Base-by-base conservation (phyloP, 257 asterid genomes). In the Mentha longifolia region DNA sequence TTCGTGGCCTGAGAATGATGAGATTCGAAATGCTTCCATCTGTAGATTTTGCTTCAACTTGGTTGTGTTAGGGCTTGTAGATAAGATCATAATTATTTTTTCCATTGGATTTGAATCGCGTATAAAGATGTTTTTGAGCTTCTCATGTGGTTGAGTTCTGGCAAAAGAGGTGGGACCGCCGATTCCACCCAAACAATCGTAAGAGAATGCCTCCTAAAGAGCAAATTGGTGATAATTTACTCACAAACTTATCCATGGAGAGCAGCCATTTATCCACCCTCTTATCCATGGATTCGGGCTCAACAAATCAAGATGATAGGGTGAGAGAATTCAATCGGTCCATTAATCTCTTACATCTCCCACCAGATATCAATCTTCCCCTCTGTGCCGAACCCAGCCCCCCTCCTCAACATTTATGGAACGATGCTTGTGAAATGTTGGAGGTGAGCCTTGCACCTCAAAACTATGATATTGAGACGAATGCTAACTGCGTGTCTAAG, bases 351-450 rank as follows among this genome's bases (percentile, higher is more conserved):
- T 60, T 74, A 20, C 64, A 47, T n/a, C 79, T 67, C 17, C 79
- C 79, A 14, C 79, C 79, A 0, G 79, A 74, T 60, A 75, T 75
- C 49, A 75, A 75, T 41, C 79, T 75, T 8, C 79, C 79, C 25
- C 79, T 75, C 37, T 75, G 74, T 68, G 70, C 74, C 1, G 79
- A 75, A 28, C 68, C 74, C 1, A 75, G 79, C 22, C 79, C 79
- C 11, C 79, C 78, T 33, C 78, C 79, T 7, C 79, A 75, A 0
- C 74, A 67, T 61, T 59, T 68, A 1, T 75, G 79, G 74, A 60
- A 49, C 17, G 79, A 75, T 51, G 59, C 79, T 51, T 75, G 74
- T 31, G 79, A 75, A 57, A 31, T 74, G 78, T 35, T 74, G 8
- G 78, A 74, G 39, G 78, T 66, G 15, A 69, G 73, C 63, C 78